Percentiles rank a stretch among this genome's conserved stretches.
Evolutionary conservation across 2,329 filamentous ascomycete species (phyloP).

Genomic region (Talaromyces rugulosus): DNA sequence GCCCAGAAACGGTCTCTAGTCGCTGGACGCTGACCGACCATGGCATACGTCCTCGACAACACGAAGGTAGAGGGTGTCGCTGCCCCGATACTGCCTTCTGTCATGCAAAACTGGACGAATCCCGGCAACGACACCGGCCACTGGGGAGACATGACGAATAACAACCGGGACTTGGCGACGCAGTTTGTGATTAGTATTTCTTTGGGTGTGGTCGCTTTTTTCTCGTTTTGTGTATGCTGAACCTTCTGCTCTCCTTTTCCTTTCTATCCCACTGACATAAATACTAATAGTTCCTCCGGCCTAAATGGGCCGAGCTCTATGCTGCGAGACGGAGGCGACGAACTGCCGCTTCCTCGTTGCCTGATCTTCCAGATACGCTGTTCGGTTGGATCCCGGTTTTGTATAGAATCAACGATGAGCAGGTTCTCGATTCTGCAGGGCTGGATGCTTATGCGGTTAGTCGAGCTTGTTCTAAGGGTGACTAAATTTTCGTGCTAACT

Average conservation of each 20-base stretch:
- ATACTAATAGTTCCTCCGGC: constrained; percentile 65
- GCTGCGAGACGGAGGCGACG: constrained; percentile 78
- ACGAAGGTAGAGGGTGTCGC: not conserved
- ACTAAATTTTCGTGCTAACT: not conserved
- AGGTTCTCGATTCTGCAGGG: constrained; percentile 83
- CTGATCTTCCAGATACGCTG: constrained; percentile 74
- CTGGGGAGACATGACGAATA: constrained; percentile 27
- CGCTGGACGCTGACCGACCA: not conserved
- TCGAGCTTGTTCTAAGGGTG: not conserved
- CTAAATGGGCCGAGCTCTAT: constrained; percentile 88
- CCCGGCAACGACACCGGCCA: constrained; percentile 1
- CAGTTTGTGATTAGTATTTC: constrained; percentile 42
- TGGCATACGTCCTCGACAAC: not conserved
- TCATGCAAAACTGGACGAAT: not conserved
- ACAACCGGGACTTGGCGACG: constrained; percentile 37
- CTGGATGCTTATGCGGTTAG: constrained; percentile 88
- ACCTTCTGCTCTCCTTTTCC: not conserved
- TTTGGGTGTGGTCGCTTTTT: constrained; percentile 40
- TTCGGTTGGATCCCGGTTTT: constrained; percentile 91
- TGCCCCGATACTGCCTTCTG: not conserved
- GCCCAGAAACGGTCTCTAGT: not conserved
- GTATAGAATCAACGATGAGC: constrained; percentile 79
- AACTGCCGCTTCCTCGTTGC: constrained; percentile 62
- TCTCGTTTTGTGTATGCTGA: constrained; percentile 43
- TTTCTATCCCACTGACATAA: not conserved